These are phyloP conservation scores for Gardenia jasminoides DNA, from an alignment of 257 asterid genomes.

Conservation along the genomic window DNA sequence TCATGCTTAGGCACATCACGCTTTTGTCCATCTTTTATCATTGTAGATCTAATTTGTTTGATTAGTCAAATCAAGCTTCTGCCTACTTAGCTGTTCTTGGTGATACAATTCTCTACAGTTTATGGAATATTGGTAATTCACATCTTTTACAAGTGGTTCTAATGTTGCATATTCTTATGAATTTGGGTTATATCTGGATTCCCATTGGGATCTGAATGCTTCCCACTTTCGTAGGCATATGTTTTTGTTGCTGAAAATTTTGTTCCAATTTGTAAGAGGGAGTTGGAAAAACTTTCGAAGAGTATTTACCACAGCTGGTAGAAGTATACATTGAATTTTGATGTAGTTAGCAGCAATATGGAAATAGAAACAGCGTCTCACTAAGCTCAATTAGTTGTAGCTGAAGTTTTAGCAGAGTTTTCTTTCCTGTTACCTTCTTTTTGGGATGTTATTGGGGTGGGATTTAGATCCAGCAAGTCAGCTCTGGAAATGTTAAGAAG, in stretches of 20 bases:
- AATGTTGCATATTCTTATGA: background rate
- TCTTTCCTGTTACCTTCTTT: background rate
- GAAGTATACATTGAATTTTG: background rate
- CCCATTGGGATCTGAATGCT: background rate
- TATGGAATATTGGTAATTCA: background rate
- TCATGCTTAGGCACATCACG: too few species aligned
- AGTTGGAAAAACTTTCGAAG: background rate
- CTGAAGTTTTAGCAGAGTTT: background rate
- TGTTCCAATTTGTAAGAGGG: background rate
- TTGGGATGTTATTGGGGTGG: background rate
- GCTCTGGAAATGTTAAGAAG: background rate
- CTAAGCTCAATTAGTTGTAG: background rate
- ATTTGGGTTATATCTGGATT: background rate
- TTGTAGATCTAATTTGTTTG: too few species aligned
- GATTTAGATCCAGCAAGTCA: background rate
- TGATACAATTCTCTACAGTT: too few species aligned
- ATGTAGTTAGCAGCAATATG: background rate
- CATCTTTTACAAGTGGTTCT: background rate
- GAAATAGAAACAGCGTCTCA: background rate
- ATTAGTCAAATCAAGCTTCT: background rate
- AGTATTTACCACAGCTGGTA: background rate
- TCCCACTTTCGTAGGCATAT: background rate
- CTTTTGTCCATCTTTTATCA: too few species aligned
- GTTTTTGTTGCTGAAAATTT: background rate
- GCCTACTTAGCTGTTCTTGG: background rate